Evolutionary conservation across 495 filamentous ascomycete genomes (phyloP), one percentile per base, ranked within the genome.

Genomic region (Talaromyces ruber): DNA sequence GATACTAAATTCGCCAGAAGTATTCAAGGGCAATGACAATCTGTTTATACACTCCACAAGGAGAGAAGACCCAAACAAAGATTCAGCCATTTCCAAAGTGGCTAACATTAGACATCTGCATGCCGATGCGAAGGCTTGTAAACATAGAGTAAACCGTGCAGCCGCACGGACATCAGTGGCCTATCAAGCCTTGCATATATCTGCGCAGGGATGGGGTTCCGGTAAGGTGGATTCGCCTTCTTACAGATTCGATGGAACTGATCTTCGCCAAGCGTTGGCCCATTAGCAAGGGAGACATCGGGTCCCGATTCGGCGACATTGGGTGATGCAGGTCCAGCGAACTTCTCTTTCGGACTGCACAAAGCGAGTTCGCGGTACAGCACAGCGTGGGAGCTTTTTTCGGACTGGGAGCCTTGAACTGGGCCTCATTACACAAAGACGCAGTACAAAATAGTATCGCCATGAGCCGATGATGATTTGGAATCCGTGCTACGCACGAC

Each of bases 141-240:
- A 79, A 79, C 76, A 79, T 74, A 76, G 69, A 67, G 64, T 69
- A 54, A 63, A 58, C 39, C 61, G 60, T 62, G 65, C 61, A 56
- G 54, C 63, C 62, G 73, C 73, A 77, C 72, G 66, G 75, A 74
- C 70, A 63, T 66, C 68, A 71, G 65, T 71, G 72, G 70, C 74
- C 72, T 72, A 75, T 73, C 75, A 64, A 65, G 72, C 74, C 76
- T 79, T 79, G 72, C 76, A 79, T 77, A 67, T 68, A 67, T 69
- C 69, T 75, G 66, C 69, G 63, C 69, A 76, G 72, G 74, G 76
- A 75, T 75, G 73, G 68, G 63, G 63, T 61, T 68, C 68, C 72
- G 71, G 76, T 70, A 79, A 79, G 76, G 76, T 71, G 73, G 57
- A 66, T 60, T 57, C 62, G 59, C 34, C 57, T 47, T 47, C 43